Conservation (phyloP, 371 early-diverging fungal genomes). For the Quaeritorhiza haematococci region DNA sequence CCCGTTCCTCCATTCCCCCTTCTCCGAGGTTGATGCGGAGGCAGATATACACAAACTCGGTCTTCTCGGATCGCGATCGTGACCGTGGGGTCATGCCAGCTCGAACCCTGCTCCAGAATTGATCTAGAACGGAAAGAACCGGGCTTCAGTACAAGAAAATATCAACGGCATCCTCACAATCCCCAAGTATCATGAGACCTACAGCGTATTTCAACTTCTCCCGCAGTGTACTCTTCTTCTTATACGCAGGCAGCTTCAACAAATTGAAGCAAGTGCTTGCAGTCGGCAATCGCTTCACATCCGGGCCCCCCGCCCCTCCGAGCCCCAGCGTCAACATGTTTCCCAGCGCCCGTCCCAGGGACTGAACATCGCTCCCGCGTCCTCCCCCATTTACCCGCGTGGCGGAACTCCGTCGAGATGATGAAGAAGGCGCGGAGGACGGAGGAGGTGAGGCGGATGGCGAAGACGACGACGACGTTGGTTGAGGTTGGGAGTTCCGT, state of each 20-base stretch:
- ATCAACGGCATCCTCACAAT: background rate
- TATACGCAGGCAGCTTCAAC: slow-evolving; percentile 26
- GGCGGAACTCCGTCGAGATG: too few relatives aligned
- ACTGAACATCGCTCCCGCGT: too few relatives aligned
- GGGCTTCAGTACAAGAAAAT: background rate
- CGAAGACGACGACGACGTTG: too few relatives aligned
- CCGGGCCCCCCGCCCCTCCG: slow-evolving; percentile 13
- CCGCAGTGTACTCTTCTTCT: slow-evolving; percentile 19
- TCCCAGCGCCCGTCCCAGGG: background rate
- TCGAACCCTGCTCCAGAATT: slow-evolving; percentile 20
- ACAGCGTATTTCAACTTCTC: slow-evolving; percentile 25
- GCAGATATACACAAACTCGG: too few relatives aligned
- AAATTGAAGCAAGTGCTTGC: slow-evolving; percentile 26
- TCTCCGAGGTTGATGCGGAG: too few relatives aligned
- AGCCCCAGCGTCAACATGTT: background rate
- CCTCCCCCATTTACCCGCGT: too few relatives aligned
- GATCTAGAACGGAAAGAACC: slow-evolving; percentile 7
- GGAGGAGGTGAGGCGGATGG: too few relatives aligned
- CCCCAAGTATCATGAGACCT: background rate
- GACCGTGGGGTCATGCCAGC: slow-evolving; percentile 18
- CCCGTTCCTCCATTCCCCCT: too few relatives aligned
- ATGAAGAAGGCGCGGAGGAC: too few relatives aligned
- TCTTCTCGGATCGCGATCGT: too few relatives aligned
- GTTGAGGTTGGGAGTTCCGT: too few relatives aligned
- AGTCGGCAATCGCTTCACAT: slow-evolving; percentile 24